A percentile compares a stretch with the other conserved stretches of the same genome.
Evolutionary conservation across 768 basidiomycete species (phyloP).

Genomic region (Hygrocybe coccinea): DNA sequence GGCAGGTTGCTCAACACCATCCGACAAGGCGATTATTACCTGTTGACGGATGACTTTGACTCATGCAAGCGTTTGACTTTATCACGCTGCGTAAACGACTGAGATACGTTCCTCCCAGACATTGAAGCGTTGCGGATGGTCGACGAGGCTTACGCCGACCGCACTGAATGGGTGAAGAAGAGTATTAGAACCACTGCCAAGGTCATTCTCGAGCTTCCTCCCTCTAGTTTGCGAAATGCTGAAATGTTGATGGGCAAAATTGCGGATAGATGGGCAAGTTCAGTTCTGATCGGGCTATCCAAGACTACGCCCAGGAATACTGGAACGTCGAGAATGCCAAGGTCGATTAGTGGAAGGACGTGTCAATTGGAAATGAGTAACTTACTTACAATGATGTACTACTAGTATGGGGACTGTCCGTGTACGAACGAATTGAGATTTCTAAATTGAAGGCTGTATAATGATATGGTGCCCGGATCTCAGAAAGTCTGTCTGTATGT

Average conservation of each 20-base stretch:
- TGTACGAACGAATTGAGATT: no score
- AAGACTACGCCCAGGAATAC: constrained; percentile 85
- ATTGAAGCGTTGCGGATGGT: constrained; percentile 81
- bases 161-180: constrained; percentile 87
- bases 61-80: constrained; percentile 53
- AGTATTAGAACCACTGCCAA: constrained; percentile 79
- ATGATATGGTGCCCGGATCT: no score
- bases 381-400: no score
- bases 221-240: background rate
- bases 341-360: background rate
- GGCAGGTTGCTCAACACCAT: constrained; percentile 68
- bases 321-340: constrained; percentile 63
- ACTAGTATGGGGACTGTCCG: no score
- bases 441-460: no score
- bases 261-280: constrained; percentile 84
- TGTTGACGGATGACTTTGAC: constrained; percentile 90
- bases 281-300: constrained; percentile 89
- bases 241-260: constrained; percentile 2
- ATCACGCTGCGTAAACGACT: background rate
- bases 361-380: background rate
- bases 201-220: constrained; percentile 38
- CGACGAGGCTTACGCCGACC: constrained; percentile 82
- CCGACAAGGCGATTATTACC: constrained; percentile 70
- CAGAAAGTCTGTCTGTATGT: no score
- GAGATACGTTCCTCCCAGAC: constrained; percentile 40